These are phyloP conservation scores for Plasmodium malariae DNA, from an alignment of 169 alveolate genomes.

Conservation along the genomic window DNA sequence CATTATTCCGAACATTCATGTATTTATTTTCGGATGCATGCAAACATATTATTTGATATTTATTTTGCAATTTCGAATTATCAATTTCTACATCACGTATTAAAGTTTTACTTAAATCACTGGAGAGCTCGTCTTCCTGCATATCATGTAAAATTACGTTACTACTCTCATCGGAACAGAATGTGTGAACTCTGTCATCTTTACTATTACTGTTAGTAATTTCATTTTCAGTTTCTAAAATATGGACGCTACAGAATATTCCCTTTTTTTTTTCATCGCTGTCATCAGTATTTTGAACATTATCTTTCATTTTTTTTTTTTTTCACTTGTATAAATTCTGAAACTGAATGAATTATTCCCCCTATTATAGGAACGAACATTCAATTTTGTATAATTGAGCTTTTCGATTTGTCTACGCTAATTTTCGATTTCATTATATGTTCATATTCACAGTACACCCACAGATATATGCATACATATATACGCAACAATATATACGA, in stretches of 20 bases:
- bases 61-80: constrained; percentile 12
- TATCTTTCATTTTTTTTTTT: constrained; percentile 14
- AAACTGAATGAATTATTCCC: neutral
- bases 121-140: neutral
- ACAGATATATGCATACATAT: no score
- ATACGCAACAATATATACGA: no score
- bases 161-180: constrained; percentile 5
- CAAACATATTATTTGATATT: constrained; percentile 9
- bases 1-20: neutral
- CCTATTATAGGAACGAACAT: neutral
- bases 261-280: neutral
- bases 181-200: neutral
- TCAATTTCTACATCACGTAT: constrained; percentile 32
- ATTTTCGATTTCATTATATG: neutral
- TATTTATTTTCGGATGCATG: constrained; percentile 29
- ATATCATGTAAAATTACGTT: neutral
- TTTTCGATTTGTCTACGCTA: neutral
- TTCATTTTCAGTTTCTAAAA: constrained; percentile 21
- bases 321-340: neutral
- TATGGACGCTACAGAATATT: neutral
- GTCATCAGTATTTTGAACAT: neutral
- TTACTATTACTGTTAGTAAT: neutral
- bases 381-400: constrained; percentile 6
- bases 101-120: neutral
- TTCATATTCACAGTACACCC: neutral